Base-by-base conservation (phyloP, 1,284 basidiomycete species). In the Apiotrichum laibachii region DNA sequence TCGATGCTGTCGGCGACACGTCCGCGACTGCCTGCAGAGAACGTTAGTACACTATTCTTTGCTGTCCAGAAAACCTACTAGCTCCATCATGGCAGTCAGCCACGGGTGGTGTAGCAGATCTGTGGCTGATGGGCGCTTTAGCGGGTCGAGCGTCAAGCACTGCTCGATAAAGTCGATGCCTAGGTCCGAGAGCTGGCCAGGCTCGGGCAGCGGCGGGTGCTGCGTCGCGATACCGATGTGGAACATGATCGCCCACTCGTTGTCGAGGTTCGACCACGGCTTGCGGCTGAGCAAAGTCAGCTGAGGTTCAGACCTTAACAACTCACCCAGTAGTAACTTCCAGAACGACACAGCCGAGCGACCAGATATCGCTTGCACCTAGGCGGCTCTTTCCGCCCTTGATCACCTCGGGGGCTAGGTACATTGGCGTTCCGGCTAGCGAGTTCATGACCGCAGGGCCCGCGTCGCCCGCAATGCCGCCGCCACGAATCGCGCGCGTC, bases 181-280 rank as follows among this genome's bases (percentile, higher is more conserved):
- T 49, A 89, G 76, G 44, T 88, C 87, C 69, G 90, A 90, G 43
- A 99, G 85, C 78, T 99, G 92, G 53, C 86, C 85, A 5, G 90
- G 85, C 62, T 97, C 93, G 2, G 96, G 96, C 15, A 99, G 80
- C 3, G 93, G 94, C 10, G 96, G 96, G 72, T 96, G 92, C 72
- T 99, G 90, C 9, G 92, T 95, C 2, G 95, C 92, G 58, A 98
- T 92, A 53, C 95, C 94, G 53, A 97, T 97, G 75, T 97, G 94
- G 83, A 97, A 98, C 94, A 97, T 97, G 80, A 97, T 95, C 7
- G 92, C 93, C 92, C 96, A 99, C 84, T 99, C 95, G 70, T 99
- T 99, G 77, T 99, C 96, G 47, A 98, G 85, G 72, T 97, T 95
- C 72, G 90, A 94, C 95, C 95, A 99, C 0, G 95, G 96, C 72